phyloP scores from a whole-genome alignment of 768 basidiomycete genomes.

The Boletus pseudo-olivaceus region DNA sequence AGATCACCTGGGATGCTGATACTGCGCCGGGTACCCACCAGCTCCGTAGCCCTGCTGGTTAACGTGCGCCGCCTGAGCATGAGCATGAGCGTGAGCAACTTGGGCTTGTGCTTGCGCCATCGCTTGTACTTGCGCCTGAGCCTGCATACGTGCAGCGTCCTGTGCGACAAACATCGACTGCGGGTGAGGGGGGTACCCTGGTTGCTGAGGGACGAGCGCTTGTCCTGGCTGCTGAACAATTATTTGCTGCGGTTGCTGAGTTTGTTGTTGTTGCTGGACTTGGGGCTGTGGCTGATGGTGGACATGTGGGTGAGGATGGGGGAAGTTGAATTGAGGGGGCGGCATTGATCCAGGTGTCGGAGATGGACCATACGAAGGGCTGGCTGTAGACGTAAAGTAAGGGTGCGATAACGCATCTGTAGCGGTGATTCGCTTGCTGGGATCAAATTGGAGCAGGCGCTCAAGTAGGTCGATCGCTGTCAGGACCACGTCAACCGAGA shows the following conservation, averaged over 20 bases:
- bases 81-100: slow-evolving; percentile 40
- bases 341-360: slow-evolving; percentile 55
- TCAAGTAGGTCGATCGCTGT: slow-evolving; percentile 90
- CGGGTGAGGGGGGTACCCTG: slow-evolving; percentile 31
- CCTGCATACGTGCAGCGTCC: slow-evolving; percentile 37
- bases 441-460: slow-evolving; percentile 93
- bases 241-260: slow-evolving; percentile 39
- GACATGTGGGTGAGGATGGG: slow-evolving; percentile 54
- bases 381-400: slow-evolving; percentile 68
- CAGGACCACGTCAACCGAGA: slow-evolving; percentile 4
- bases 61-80: slow-evolving; percentile 33
- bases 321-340: slow-evolving; percentile 66
- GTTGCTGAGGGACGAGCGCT: slow-evolving; percentile 34
- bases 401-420: slow-evolving; percentile 89
- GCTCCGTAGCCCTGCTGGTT: slow-evolving; percentile 28
- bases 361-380: slow-evolving; percentile 31
- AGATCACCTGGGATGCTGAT: slow-evolving; percentile 31
- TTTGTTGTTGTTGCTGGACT: slow-evolving; percentile 43
- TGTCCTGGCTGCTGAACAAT: slow-evolving; percentile 39
- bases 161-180: slow-evolving; percentile 33
- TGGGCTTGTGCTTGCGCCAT: slow-evolving; percentile 42
- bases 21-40: slow-evolving; percentile 29
- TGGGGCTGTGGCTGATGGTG: slow-evolving; percentile 45
- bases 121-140: slow-evolving; percentile 41
- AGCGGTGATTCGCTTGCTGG: slow-evolving; percentile 85